Percentiles rank a stretch among this genome's conserved stretches.
phyloP scores from a whole-genome alignment of 2,329 filamentous ascomycete species.

The Venturia nashicola region DNA sequence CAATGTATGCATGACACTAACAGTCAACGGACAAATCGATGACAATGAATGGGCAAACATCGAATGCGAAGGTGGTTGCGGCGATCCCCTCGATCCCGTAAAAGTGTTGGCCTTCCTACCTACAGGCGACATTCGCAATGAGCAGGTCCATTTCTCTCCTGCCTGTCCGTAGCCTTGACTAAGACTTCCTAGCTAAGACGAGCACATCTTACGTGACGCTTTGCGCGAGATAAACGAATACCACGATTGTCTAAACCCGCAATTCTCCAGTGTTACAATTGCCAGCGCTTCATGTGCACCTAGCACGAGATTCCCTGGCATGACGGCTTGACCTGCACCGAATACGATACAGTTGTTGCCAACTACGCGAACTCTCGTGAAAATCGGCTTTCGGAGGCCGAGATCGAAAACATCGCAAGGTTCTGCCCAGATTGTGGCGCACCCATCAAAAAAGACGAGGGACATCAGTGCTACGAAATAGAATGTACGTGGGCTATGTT shows the following conservation, averaged over 20 bases:
- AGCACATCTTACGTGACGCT: neutral
- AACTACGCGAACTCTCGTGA: neutral
- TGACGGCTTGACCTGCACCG: neutral
- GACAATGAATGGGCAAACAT: neutral
- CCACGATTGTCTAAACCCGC: neutral
- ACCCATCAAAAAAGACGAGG: neutral
- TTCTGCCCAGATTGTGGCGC: neutral
- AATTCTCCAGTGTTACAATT: neutral
- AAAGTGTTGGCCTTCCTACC: neutral
- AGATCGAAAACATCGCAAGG: neutral
- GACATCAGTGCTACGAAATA: neutral
- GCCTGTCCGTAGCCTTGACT: neutral
- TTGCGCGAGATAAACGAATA: neutral
- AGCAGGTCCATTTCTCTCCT: neutral
- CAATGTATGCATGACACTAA: neutral
- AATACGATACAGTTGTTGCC: neutral
- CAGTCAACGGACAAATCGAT: neutral
- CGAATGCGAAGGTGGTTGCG: neutral
- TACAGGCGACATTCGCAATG: neutral
- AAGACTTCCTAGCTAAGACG: neutral
- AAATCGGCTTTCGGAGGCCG: neutral
- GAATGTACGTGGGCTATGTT: no score
- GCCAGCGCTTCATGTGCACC: neutral
- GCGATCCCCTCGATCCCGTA: neutral
- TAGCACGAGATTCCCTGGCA: neutral